Evolutionary conservation across 345 rosid species (phyloP).

Genomic region (Rhodamnia argentea): DNA sequence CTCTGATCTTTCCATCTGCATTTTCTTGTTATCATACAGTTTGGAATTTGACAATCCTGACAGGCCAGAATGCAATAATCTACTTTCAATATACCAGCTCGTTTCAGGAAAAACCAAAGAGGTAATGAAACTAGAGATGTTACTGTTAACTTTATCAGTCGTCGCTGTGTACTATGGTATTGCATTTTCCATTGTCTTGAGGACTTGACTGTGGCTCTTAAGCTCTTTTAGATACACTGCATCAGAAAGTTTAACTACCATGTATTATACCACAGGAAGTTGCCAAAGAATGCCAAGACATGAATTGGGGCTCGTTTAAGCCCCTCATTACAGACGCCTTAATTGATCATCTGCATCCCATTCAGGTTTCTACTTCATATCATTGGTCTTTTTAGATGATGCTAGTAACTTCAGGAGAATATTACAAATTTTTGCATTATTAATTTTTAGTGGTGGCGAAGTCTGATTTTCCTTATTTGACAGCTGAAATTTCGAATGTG

Average conservation of each 20-base stretch:
- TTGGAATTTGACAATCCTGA: slow-evolving; percentile 85
- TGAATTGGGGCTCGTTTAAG: slow-evolving; percentile 85
- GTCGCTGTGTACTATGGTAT: background rate
- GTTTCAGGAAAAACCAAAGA: slow-evolving; percentile 79
- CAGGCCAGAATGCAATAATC: slow-evolving; percentile 91
- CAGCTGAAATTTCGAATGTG: background rate
- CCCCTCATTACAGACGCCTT: slow-evolving; percentile 58
- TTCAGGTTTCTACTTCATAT: slow-evolving; percentile 42
- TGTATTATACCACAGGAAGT: slow-evolving; percentile 46
- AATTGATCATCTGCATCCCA: slow-evolving; percentile 79
- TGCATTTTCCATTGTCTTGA: background rate
- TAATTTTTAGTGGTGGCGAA: background rate
- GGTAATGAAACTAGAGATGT: slow-evolving; percentile 19
- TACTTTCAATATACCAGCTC: slow-evolving; percentile 79
- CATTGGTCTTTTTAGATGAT: background rate
- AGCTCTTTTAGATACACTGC: background rate
- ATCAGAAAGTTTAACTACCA: background rate
- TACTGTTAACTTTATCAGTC: background rate
- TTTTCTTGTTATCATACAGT: slow-evolving; percentile 26
- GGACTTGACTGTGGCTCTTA: background rate
- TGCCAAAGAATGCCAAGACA: slow-evolving; percentile 54
- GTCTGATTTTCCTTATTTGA: background rate
- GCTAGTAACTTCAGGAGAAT: background rate
- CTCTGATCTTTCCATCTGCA: background rate
- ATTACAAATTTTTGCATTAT: background rate